Conservation (phyloP, 495 filamentous ascomycete species). For the Gamarada debralockiae region DNA sequence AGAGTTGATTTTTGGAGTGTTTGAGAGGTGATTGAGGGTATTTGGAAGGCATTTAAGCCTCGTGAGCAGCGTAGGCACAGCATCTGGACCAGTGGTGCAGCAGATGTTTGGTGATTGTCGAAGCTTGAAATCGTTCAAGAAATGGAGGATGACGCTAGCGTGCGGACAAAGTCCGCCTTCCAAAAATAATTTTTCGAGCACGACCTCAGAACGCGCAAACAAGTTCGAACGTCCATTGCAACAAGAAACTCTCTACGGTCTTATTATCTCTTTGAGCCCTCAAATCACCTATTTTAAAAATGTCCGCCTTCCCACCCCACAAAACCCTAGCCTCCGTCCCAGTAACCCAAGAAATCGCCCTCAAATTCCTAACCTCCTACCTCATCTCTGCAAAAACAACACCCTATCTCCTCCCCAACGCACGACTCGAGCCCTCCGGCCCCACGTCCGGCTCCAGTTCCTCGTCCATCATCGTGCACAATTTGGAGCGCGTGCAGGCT, state of each 20-base stretch:
- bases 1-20: constrained; percentile 18
- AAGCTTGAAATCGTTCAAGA: background rate
- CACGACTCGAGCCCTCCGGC: constrained; percentile 56
- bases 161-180: background rate
- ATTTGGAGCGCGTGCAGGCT: constrained; percentile 61
- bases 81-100: constrained; percentile 15
- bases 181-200: background rate
- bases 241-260: background rate
- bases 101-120: constrained; percentile 1
- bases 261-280: too few species aligned
- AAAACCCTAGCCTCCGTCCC: constrained; percentile 41
- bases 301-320: constrained; percentile 37
- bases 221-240: background rate
- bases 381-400: constrained; percentile 48
- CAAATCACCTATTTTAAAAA: too few species aligned
- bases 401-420: constrained; percentile 64
- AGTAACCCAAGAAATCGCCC: constrained; percentile 49
- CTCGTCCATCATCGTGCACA: constrained; percentile 57
- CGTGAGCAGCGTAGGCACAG: constrained; percentile 25
- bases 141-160: background rate
- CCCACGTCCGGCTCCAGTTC: constrained; percentile 48
- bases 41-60: constrained; percentile 23
- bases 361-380: constrained; percentile 54
- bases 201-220: background rate
- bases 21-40: constrained; percentile 32